Conservation (phyloP, 2,329 filamentous ascomycete genomes). For the Chaetomium olivaceum region DNA sequence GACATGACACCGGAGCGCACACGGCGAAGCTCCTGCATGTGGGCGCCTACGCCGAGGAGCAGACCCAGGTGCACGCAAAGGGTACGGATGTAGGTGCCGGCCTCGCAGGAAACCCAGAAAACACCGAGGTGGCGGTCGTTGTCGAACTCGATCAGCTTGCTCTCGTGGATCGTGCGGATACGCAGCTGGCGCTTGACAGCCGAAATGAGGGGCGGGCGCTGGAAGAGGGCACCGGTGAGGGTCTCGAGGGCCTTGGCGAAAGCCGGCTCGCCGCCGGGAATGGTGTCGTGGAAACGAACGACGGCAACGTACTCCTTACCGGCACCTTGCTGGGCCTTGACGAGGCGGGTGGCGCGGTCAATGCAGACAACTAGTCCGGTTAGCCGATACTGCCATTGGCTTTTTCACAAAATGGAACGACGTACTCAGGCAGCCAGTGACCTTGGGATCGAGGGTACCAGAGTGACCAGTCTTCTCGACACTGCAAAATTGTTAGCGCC, state of each 20-base stretch:
- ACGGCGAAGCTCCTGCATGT: slow-evolving; percentile 37
- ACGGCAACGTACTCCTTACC: slow-evolving; percentile 99
- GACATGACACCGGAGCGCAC: slow-evolving; percentile 35
- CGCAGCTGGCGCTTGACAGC: slow-evolving; percentile 98
- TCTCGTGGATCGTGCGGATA: slow-evolving; percentile 97
- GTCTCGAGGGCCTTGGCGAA: slow-evolving; percentile 93
- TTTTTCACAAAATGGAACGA: slow-evolving; percentile 19
- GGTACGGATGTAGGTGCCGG: slow-evolving; percentile 97
- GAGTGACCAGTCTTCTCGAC: slow-evolving; percentile 98
- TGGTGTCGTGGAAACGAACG: slow-evolving; percentile 90
- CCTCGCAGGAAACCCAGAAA: slow-evolving; percentile 99
- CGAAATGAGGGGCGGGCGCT: slow-evolving; percentile 93
- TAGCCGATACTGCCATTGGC: not conserved
- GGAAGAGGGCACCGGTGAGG: slow-evolving; percentile 93
- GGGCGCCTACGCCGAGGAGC: slow-evolving; percentile 74
- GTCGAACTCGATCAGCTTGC: slow-evolving; percentile 95
- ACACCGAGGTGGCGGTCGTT: slow-evolving; percentile 96
- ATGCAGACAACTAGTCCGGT: slow-evolving; percentile 51
- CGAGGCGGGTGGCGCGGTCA: slow-evolving; percentile 92
- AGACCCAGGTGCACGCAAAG: slow-evolving; percentile 90
- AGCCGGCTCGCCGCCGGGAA: slow-evolving; percentile 89
- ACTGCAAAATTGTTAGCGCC: slow-evolving; percentile 45
- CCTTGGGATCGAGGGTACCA: slow-evolving; percentile 96
- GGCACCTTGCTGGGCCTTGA: slow-evolving; percentile 98
- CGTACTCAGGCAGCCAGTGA: slow-evolving; percentile 56